Base-by-base conservation (phyloP, 495 filamentous ascomycete genomes). In the Neurospora terricola region DNA sequence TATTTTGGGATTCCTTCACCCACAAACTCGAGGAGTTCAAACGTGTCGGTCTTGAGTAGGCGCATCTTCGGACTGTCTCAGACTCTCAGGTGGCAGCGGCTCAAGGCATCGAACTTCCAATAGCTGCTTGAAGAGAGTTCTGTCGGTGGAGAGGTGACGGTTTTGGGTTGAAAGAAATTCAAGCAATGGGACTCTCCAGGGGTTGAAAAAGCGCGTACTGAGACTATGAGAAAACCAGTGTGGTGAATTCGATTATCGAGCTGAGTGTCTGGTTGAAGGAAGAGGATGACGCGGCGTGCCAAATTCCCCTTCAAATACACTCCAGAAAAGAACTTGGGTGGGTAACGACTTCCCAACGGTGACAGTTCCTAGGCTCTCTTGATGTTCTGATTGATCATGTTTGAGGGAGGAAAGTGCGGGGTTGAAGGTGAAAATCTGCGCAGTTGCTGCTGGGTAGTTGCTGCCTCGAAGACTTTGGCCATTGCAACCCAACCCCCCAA, bases 1-100 rank as follows among this genome's bases (percentile, higher is more conserved):
- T 81, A 81, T 21, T 12, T 40, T 12, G 70, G 45, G 1, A 21
- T 0, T 0, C 16, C 38, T 12, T 72, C 71, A 0, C 40, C 73
- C 4, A 38, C 23, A 68, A 75, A 72, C n/a, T 75, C 73, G 23
- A 66, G 16, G 6, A 75, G 40, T 14, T 59, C 34, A 30, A 72
- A 71, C 30, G 40, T 72, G 34, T 48, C 70, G n/a, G 73, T 75
- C 1, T 62, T 62, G 12, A 62, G 54, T 30, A 62, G 12, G 23
- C 54, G 54, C 54, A 62, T 62, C 6, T 62, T 62, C 1, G 54
- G 23, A 7, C 23, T 30, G 45, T 54, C n/a, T 23, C 3, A 9
- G 0, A 0, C 42, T 45, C 42, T 10, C 42, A 45, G 18, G 42
- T 1, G 4, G 8, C 43, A 21, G 43, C 43, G 0, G 1, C 0